Evolutionary conservation across 164 flowering plant genomes (phyloP).

Genomic region (Stephania japonica): DNA sequence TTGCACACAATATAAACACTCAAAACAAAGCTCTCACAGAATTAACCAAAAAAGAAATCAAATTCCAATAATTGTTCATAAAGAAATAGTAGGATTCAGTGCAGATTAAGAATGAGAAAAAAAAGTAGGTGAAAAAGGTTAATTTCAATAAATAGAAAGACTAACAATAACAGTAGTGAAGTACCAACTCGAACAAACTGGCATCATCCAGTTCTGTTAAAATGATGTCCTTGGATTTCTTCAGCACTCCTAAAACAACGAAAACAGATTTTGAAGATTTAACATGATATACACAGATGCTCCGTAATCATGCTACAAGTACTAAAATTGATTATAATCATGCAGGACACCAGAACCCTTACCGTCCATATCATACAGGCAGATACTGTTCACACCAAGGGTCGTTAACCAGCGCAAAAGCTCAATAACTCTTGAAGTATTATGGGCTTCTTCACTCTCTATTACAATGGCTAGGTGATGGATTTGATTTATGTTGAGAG

Average conservation of each 20-base stretch:
- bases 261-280: background rate
- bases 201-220: slow-evolving; percentile 33
- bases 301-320: background rate
- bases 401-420: slow-evolving; percentile 59
- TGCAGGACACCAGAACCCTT: slow-evolving; percentile 12
- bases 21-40: background rate
- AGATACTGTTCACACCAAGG: slow-evolving; percentile 62
- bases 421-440: slow-evolving; percentile 42
- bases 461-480: slow-evolving; percentile 69
- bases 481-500: slow-evolving; percentile 43
- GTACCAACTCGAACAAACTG: slow-evolving; percentile 36
- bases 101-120: too few relatives aligned
- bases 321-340: background rate
- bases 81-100: background rate
- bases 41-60: background rate
- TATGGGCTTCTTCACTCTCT: slow-evolving; percentile 76
- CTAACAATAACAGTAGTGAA: background rate
- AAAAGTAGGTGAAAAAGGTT: too few relatives aligned
- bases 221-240: slow-evolving; percentile 58
- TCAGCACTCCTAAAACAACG: slow-evolving; percentile 56
- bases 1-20: background rate
- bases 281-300: background rate
- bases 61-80: background rate
- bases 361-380: slow-evolving; percentile 86
- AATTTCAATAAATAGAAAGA: background rate